A percentile compares a stretch with the other conserved stretches of the same genome.
phyloP scores from a whole-genome alignment of 2,329 filamentous ascomycete species.

The Cyphellophora attinorum region DNA sequence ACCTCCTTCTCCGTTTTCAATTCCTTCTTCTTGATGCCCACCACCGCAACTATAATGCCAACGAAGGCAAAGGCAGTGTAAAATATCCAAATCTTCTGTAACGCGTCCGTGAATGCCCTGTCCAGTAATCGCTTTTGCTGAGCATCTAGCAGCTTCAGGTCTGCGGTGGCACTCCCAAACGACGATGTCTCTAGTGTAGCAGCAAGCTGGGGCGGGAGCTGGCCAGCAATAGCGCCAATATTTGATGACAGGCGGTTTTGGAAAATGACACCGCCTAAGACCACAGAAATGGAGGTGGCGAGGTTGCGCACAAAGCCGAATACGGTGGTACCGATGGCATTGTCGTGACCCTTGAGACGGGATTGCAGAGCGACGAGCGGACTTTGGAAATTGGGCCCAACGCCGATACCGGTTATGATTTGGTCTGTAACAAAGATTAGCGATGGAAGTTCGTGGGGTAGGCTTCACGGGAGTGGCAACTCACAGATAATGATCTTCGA shows the following conservation, averaged over 20 bases:
- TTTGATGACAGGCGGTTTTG: conserved; percentile 29
- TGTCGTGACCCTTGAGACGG: conserved; percentile 48
- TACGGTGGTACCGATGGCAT: conserved; percentile 48
- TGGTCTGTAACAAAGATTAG: too few relatives aligned
- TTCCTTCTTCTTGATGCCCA: conserved; percentile 21
- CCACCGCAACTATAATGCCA: conserved; percentile 22
- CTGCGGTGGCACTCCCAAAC: conserved; percentile 23
- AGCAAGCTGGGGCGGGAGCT: conserved; percentile 23
- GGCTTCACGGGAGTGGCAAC: not conserved
- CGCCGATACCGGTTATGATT: conserved; percentile 50
- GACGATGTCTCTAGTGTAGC: conserved; percentile 23
- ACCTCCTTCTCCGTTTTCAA: conserved; percentile 33
- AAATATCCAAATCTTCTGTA: conserved; percentile 34
- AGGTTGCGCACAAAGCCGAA: conserved; percentile 47
- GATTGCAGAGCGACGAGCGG: conserved; percentile 57
- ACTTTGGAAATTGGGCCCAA: conserved; percentile 54
- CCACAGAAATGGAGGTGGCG: conserved; percentile 42
- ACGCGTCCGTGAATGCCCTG: conserved; percentile 22
- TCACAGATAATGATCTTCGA: conserved; percentile 38
- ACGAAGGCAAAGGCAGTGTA: conserved; percentile 24
- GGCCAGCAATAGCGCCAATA: conserved; percentile 18
- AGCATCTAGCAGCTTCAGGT: conserved; percentile 25
- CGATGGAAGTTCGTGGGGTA: not conserved
- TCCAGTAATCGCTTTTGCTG: conserved; percentile 21
- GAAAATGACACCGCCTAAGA: conserved; percentile 40